These are phyloP conservation scores for Saccharomyces hybrid DNA, from an alignment of 1,139 yeast species.

Conservation along the genomic window DNA sequence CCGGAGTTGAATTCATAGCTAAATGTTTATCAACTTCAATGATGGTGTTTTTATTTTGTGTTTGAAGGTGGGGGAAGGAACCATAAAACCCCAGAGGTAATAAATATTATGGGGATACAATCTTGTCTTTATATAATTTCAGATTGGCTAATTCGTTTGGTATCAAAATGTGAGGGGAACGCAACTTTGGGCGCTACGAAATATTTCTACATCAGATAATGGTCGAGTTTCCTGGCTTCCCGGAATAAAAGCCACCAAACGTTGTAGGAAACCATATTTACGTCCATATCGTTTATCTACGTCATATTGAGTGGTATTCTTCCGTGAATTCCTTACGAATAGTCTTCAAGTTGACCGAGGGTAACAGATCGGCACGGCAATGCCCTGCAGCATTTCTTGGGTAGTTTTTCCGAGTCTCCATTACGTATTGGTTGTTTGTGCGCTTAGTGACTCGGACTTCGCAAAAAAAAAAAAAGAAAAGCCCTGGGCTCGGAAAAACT, in stretches of 20 bases:
- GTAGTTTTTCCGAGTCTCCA: background rate
- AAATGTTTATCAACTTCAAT: background rate
- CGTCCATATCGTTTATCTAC: background rate
- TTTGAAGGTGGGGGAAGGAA: conserved; percentile 48
- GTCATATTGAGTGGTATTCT: background rate
- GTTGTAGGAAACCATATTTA: background rate
- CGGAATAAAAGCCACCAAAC: background rate
- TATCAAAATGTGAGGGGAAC: conserved; percentile 44
- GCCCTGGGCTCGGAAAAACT: background rate
- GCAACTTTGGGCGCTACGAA: conserved; percentile 74
- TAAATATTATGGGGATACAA: conserved; percentile 63
- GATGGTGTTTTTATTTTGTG: background rate
- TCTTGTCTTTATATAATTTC: conserved; percentile 69
- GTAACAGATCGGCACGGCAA: background rate
- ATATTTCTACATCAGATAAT: conserved; percentile 45
- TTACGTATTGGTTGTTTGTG: background rate
- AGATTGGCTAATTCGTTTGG: conserved; percentile 58
- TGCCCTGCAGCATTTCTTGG: background rate
- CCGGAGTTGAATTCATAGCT: conserved; percentile 19
- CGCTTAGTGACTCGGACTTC: background rate
- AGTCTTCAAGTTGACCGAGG: background rate
- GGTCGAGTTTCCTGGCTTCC: background rate
- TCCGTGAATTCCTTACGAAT: background rate
- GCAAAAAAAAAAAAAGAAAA: background rate
- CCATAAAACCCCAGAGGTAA: conserved; percentile 62